These are phyloP conservation scores for Pholiota adiposa DNA, from an alignment of 1,284 basidiomycete species.

Conservation along the genomic window DNA sequence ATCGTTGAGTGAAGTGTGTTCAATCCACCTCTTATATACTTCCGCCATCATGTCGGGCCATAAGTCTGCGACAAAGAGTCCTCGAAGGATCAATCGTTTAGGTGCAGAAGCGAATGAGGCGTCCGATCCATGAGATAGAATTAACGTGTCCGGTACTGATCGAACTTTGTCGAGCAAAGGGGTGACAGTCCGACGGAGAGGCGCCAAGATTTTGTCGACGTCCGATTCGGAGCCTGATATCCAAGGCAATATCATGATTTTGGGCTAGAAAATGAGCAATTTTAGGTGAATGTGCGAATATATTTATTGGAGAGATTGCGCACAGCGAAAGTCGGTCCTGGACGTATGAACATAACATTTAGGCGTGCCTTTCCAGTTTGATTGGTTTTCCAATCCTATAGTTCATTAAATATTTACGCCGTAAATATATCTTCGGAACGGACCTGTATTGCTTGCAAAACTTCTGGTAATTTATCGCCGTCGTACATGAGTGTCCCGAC, in stretches of 20 bases:
- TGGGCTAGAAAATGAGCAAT: not conserved
- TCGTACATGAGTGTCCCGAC: conserved; percentile 24
- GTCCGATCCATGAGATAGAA: conserved; percentile 21
- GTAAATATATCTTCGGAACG: not conserved
- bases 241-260: conserved; percentile 10
- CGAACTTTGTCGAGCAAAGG: conserved; percentile 6
- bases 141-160: conserved; percentile 11
- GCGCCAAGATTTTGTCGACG: conserved; percentile 1
- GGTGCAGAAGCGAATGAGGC: conserved; percentile 16
- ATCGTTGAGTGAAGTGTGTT: conserved; percentile 11
- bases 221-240: not conserved
- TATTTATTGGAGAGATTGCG: not conserved
- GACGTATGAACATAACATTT: conserved; percentile 3
- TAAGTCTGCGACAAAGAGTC: conserved; percentile 18
- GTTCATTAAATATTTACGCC: not conserved
- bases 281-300: not conserved
- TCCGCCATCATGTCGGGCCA: conserved; percentile 15
- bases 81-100: conserved; percentile 15
- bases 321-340: conserved; percentile 5
- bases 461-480: conserved; percentile 12
- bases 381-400: conserved; percentile 6
- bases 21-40: conserved; percentile 8
- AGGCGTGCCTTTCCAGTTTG: not conserved
- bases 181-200: not conserved
- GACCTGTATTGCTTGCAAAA: conserved; percentile 16